Evolutionary conservation across 306 rosid genomes (phyloP), one percentile per base, ranked within the genome.

Genomic region (Begonia fuchsioides): DNA sequence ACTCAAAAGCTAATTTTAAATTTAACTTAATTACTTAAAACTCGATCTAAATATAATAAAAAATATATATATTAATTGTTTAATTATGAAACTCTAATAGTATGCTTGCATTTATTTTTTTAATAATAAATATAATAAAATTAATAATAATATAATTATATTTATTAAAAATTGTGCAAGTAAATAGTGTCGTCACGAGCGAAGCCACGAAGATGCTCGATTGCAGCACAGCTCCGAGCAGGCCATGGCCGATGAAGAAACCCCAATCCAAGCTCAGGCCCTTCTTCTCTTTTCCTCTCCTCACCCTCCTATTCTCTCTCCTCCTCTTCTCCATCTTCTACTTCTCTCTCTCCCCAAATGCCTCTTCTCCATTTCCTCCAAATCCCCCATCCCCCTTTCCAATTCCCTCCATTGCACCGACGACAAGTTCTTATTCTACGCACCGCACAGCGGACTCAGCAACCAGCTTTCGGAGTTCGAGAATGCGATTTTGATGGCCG

Each of bases 391-490:
- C 41, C 38, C 15, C 8, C 15, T 9, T 18, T 17, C 69, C 12
- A 46, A 43, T 13, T 50, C 65, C 38, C 57, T 48, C 32, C 68
- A 44, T 26, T 81, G 97, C 60, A 54, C 74, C 18, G 71, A 76
- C 11, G 76, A 69, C 50, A 84, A 50, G 48, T 90, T 84, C 73
- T 55, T 84, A 53, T 79, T 72, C 72, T 84, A 80, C 53, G 95
- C 94, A 0, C 95, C 97, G 38, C 93, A 79, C 68, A 81, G 94
- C 8, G 97, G 97, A 46, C 81, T 88, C 86, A 74, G 74, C 66
- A 88, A 88, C 69, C 93, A 88, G 78, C 80, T 88, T 59, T 58
- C 74, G 1, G 95, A 88, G 69, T 76, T 88, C 64, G 80, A 80
- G 63, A 77, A 76, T 17, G 95, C 80, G 1, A 32, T 84, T 61